Conservation (phyloP, 78 protist species). For the Anaeramoeba flamelloides region DNA sequence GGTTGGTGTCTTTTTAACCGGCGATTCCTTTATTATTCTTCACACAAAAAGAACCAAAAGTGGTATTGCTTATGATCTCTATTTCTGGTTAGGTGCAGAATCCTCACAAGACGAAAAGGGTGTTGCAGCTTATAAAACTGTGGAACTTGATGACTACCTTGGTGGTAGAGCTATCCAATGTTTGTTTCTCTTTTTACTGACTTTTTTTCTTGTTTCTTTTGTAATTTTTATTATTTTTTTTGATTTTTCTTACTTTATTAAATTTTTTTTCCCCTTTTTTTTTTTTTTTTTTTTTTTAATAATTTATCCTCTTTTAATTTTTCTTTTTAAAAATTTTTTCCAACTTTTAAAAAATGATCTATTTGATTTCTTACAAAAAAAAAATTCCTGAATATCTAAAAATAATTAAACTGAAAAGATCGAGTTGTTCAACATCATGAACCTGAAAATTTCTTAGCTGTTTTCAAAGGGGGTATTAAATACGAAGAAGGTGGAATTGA, state of each 20-base stretch:
- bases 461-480: conserved; percentile 11
- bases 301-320: no score
- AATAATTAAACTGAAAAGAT: conserved; percentile 54
- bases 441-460: conserved; percentile 17
- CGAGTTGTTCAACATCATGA: conserved; percentile 23
- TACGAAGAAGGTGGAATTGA: conserved; percentile 28
- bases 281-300: no score
- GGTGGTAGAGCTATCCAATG: conserved; percentile 24
- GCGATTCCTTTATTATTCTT: conserved; percentile 32
- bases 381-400: no score
- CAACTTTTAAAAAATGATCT: no score
- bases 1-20: no score
- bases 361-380: no score
- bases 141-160: conserved; percentile 49
- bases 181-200: no score
- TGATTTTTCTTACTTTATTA: no score
- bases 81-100: conserved; percentile 44
- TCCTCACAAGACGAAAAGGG: conserved; percentile 61
- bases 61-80: conserved; percentile 14
- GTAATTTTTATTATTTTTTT: no score
- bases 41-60: background rate
- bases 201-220: no score
- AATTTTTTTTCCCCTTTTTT: no score
- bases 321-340: no score
- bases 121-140: conserved; percentile 56